Evolutionary conservation across 2,329 filamentous ascomycete genomes (phyloP).

Genomic region (Pseudopyrenochaeta lycopersici): DNA sequence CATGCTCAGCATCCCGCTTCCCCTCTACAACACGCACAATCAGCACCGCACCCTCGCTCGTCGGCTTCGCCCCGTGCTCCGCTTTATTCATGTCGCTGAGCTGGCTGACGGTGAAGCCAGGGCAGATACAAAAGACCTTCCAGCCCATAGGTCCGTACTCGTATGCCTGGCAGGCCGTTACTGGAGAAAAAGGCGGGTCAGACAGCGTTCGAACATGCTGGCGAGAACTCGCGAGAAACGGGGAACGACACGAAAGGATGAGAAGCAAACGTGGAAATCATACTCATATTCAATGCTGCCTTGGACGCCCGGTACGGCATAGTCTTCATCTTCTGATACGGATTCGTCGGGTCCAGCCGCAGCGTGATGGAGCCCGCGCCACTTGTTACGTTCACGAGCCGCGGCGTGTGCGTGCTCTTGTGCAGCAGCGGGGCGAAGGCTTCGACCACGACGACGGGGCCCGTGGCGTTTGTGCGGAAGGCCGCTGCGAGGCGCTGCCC

Average conservation of each 20-base stretch:
- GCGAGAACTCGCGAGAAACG: too few species aligned
- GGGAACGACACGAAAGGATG: too few species aligned
- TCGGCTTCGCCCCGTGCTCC: slow-evolving; percentile 45
- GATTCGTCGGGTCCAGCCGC: slow-evolving; percentile 27
- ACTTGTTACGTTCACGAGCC: slow-evolving; percentile 44
- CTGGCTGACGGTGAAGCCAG: slow-evolving; percentile 45
- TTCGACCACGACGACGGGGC: slow-evolving; percentile 14
- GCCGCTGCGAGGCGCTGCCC: slow-evolving; percentile 28
- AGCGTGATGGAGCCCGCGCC: slow-evolving; percentile 41
- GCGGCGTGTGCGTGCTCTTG: slow-evolving; percentile 19
- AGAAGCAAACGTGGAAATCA: too few species aligned
- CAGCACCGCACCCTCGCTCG: slow-evolving; percentile 37
- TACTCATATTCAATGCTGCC: slow-evolving; percentile 47
- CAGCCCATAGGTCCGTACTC: slow-evolving; percentile 37
- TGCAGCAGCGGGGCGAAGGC: slow-evolving; percentile 22
- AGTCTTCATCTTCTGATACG: slow-evolving; percentile 23
- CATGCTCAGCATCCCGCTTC: slow-evolving; percentile 40
- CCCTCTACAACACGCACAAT: slow-evolving; percentile 48
- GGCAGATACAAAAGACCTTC: slow-evolving; percentile 48
- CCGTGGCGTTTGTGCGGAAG: slow-evolving; percentile 34
- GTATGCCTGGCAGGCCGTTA: slow-evolving; percentile 40
- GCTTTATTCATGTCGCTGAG: slow-evolving; percentile 36
- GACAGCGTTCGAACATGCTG: too few species aligned
- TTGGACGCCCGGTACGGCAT: slow-evolving; percentile 46
- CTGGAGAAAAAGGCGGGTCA: too few species aligned